Base-by-base conservation (phyloP, 2,329 filamentous ascomycete genomes). In the Sphaerulina vaccinii region DNA sequence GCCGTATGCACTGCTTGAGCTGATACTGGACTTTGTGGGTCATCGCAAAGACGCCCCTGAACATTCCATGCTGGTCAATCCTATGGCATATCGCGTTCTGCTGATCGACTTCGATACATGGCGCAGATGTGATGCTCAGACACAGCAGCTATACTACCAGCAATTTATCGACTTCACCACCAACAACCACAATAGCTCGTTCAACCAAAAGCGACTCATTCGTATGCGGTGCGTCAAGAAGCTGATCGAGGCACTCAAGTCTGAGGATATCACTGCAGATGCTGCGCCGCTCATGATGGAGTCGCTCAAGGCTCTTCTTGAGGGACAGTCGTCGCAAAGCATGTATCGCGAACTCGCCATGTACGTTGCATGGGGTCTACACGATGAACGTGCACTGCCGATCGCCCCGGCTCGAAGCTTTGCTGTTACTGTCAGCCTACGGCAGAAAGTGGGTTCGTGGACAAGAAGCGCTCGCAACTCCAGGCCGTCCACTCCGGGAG, bases 141-240 rank as follows among this genome's bases (percentile, higher is more conserved):
- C 91, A 0, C 90, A 96, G 65, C 85, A 87, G 62, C 76, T 96
- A 19, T 99, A 97, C 71, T 97, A 96, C 71, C 84, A 85, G 55
- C 93, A 99, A 67, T 97, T 97, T 64, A 78, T 86, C 55, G 86
- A 85, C 0, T 96, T 99, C 72, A 87, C 88, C 1, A 82, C 87
- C n/a, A 86, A 86, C 63, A 96, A 92, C 77, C 91, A 93, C 66
- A 87, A 95, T 65, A 88, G 90, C 66, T 85, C 89, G 54, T 97
- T 97, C 72, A 99, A 99, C 68, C 85, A 87, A 46, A 87, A 89
- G 65, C 83, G 93, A 40, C 74, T 99, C 54, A 83, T 88, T 54
- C 82, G 91, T 61, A 99, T 99, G 88, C 84, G 92, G 48, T 91
- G 96, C 52, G 87, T 95, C 36, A 96, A 95, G 70, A 85, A 88